Conservation (phyloP, 78 protist genomes). For the Cavenderia fasciculata region DNA sequence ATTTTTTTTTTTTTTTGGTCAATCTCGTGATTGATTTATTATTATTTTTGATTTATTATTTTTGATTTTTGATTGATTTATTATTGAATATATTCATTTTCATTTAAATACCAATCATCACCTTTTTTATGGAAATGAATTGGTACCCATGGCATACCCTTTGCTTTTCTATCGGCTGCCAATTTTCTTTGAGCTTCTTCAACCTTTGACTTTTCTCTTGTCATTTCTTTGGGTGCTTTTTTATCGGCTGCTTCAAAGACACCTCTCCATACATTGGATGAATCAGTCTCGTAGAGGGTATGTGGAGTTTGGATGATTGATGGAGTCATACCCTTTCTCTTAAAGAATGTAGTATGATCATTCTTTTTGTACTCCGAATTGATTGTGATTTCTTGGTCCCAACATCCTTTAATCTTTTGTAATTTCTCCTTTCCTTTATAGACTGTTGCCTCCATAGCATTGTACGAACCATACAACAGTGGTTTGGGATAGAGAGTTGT, state of each 20-base stretch:
- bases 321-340: background rate
- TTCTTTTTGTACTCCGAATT: conserved; percentile 34
- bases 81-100: no score
- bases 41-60: no score
- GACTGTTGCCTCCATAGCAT: conserved; percentile 14
- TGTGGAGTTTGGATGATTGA: background rate
- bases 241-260: conserved; percentile 13
- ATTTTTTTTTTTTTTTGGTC: no score
- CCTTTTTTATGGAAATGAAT: conserved; percentile 8
- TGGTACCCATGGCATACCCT: conserved; percentile 29
- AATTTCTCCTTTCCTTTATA: conserved; percentile 55
- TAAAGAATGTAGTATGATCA: background rate
- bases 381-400: conserved; percentile 30
- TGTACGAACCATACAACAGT: conserved; percentile 25
- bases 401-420: conserved; percentile 18
- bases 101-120: no score
- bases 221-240: background rate
- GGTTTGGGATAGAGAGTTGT: conserved; percentile 18
- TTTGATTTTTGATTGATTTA: no score
- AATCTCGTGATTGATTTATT: no score
- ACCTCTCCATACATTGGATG: conserved; percentile 23
- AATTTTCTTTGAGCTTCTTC: conserved; percentile 67
- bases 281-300: conserved; percentile 9
- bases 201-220: conserved; percentile 36
- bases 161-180: conserved; percentile 8